These are phyloP conservation scores for Trichoderma asperelloides DNA, from an alignment of 495 filamentous ascomycete species.

Conservation along the genomic window DNA sequence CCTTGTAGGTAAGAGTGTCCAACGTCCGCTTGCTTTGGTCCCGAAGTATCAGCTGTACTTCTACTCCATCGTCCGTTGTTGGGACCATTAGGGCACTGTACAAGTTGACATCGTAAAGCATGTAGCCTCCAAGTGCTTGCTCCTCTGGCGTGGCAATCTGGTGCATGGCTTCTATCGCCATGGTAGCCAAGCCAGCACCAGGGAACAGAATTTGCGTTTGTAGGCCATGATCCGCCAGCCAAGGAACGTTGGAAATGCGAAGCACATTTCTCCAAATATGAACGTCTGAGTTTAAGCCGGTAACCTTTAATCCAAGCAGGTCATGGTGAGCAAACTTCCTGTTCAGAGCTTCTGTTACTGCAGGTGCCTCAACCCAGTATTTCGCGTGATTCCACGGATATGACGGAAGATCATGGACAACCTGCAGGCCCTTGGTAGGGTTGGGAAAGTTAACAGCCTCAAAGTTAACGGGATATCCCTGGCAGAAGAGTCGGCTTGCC, in stretches of 20 bases:
- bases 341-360: background rate
- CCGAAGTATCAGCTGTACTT: background rate
- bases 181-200: conserved; percentile 40
- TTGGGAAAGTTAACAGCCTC: background rate
- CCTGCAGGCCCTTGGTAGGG: background rate
- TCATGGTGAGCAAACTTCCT: background rate
- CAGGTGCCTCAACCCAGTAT: conserved; percentile 26
- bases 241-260: conserved; percentile 30
- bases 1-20: background rate
- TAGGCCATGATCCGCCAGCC: conserved; percentile 38
- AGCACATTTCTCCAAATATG: conserved; percentile 35
- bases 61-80: conserved; percentile 13
- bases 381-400: background rate
- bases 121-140: conserved; percentile 25
- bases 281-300: background rate
- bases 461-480: conserved; percentile 17
- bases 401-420: background rate
- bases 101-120: conserved; percentile 24
- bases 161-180: conserved; percentile 39
- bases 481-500: conserved; percentile 18
- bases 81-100: conserved; percentile 11
- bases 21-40: background rate
- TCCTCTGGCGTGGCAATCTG: conserved; percentile 14
- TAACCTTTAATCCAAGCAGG: background rate
- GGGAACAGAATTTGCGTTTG: conserved; percentile 40